phyloP scores from a whole-genome alignment of 2,329 filamentous ascomycete species.

The Macrophomina phaseolina region DNA sequence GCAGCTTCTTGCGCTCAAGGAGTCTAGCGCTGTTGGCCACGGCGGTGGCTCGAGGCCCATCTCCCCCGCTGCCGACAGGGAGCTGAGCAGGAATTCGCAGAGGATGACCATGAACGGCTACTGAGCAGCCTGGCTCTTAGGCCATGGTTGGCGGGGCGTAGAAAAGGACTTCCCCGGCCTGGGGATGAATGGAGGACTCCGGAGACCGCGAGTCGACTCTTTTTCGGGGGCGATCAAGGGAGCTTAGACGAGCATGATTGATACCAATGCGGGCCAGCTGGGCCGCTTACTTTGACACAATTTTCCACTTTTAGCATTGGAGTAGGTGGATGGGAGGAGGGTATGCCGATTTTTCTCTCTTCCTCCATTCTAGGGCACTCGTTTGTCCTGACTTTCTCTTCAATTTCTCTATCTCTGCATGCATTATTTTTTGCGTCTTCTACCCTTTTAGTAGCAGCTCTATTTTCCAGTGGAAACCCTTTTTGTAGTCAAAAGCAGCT shows the following conservation, averaged over 20 bases:
- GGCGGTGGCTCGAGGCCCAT: conserved; percentile 79
- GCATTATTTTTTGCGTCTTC: conserved; percentile 20
- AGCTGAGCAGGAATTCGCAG: conserved; percentile 96
- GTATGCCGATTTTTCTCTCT: conserved; percentile 11
- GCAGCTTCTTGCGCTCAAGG: conserved; percentile 96
- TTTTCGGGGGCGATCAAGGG: conserved; percentile 17
- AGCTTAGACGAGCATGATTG: conserved; percentile 27
- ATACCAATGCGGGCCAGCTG: conserved; percentile 28
- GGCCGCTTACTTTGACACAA: conserved; percentile 26
- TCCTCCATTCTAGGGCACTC: conserved; percentile 8
- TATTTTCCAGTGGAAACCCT: conserved; percentile 5
- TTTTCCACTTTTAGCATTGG: conserved; percentile 24
- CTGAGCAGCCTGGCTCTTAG: conserved; percentile 54
- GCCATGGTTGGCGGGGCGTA: not conserved
- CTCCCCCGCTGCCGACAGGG: conserved; percentile 90
- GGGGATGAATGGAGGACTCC: not conserved
- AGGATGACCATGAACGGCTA: conserved; percentile 99
- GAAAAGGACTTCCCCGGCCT: not conserved
- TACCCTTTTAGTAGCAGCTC: conserved; percentile 26
- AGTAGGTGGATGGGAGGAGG: conserved; percentile 20
- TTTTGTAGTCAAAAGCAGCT: conserved; percentile 27
- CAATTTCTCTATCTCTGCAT: conserved; percentile 24
- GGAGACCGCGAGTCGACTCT: conserved; percentile 17
- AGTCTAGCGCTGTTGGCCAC: conserved; percentile 83
- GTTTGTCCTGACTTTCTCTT: conserved; percentile 19